Percentiles rank a stretch among this genome's conserved stretches.
These are phyloP conservation scores for Globisporangium paroecandrum DNA, from an alignment of 352 stramenopile genomes.

Conservation along the genomic window DNA sequence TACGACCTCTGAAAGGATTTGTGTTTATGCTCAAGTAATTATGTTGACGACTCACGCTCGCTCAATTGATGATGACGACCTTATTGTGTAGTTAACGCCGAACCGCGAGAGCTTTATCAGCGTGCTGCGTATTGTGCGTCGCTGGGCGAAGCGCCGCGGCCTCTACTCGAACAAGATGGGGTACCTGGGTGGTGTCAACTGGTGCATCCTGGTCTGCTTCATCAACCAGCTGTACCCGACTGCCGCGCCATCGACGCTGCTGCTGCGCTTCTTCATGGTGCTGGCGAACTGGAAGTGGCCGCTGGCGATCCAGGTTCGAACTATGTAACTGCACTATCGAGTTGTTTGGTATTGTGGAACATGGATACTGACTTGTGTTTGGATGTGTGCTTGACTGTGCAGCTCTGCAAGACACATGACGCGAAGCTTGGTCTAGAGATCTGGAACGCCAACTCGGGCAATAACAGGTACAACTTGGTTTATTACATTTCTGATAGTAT, in stretches of 20 bases:
- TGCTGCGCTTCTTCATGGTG: slow-evolving; percentile 90
- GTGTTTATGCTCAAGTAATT: neutral
- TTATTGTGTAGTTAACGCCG: slow-evolving; percentile 48
- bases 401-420: slow-evolving; percentile 85
- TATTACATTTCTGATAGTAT: neutral
- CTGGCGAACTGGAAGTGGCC: slow-evolving; percentile 90
- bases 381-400: neutral
- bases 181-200: slow-evolving; percentile 99
- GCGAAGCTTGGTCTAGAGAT: slow-evolving; percentile 83
- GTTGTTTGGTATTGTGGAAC: neutral
- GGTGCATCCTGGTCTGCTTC: slow-evolving; percentile 97
- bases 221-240: slow-evolving; percentile 92
- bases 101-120: slow-evolving; percentile 87
- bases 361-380: slow-evolving; percentile 13
- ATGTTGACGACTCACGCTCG: slow-evolving; percentile 1
- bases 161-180: slow-evolving; percentile 99
- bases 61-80: neutral
- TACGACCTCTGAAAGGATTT: slow-evolving; percentile 3
- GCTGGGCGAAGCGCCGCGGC: slow-evolving; percentile 90
- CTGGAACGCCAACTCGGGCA: slow-evolving; percentile 86
- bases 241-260: slow-evolving; percentile 75
- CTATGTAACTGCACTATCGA: neutral
- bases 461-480: slow-evolving; percentile 49
- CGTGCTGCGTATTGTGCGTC: slow-evolving; percentile 82
- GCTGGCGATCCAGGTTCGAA: slow-evolving; percentile 79